phyloP scores from a whole-genome alignment of 2,329 filamentous ascomycete species.

The Alternaria conjuncta region DNA sequence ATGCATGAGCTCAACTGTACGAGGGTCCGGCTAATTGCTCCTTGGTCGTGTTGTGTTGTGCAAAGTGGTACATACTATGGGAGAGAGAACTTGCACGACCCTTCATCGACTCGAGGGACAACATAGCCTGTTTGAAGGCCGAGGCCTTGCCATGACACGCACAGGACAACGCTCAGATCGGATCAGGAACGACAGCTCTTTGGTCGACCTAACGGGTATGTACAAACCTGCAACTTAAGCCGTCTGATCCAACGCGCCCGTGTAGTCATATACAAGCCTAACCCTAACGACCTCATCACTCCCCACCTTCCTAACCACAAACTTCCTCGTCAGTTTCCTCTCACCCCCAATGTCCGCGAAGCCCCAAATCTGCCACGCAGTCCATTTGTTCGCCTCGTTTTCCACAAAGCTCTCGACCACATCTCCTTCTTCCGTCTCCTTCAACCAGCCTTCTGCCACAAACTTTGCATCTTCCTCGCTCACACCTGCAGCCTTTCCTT shows the following conservation, averaged over 20 bases:
- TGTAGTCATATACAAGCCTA: slow-evolving; percentile 46
- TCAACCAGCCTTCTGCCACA: slow-evolving; percentile 37
- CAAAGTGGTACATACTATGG: slow-evolving; percentile 5
- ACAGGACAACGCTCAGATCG: background rate
- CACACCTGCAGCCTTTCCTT: slow-evolving; percentile 26
- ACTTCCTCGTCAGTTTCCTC: slow-evolving; percentile 41
- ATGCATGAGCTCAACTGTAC: background rate
- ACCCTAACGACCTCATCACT: slow-evolving; percentile 37
- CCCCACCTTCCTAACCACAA: slow-evolving; percentile 42
- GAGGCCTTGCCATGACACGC: background rate
- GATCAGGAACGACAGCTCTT: background rate
- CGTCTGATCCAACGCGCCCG: slow-evolving; percentile 26
- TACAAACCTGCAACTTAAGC: background rate
- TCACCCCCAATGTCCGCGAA: slow-evolving; percentile 40
- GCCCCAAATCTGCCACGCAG: slow-evolving; percentile 44
- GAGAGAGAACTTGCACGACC: slow-evolving; percentile 1
- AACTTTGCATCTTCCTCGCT: slow-evolving; percentile 32
- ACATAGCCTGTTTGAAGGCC: background rate
- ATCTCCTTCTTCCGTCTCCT: slow-evolving; percentile 38
- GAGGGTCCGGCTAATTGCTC: slow-evolving; percentile 1
- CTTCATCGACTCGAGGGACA: slow-evolving; percentile 2
- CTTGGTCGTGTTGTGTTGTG: background rate
- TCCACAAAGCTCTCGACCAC: slow-evolving; percentile 45
- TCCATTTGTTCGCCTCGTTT: slow-evolving; percentile 46
- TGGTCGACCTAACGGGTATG: background rate